Conservation (phyloP, 371 early-diverging fungal species). For the Mucor plumbeus region DNA sequence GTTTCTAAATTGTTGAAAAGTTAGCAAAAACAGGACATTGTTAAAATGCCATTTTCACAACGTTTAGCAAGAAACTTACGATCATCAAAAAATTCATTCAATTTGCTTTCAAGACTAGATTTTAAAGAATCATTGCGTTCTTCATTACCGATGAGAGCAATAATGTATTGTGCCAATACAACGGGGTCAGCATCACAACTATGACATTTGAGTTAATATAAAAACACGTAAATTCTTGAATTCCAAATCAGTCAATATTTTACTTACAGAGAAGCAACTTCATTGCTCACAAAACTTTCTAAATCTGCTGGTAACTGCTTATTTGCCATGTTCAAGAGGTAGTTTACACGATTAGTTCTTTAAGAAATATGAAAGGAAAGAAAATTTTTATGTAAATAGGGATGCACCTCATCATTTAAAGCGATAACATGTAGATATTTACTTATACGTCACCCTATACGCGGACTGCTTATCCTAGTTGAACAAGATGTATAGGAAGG, state of each 20-base stretch:
- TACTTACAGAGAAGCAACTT: constrained; percentile 58
- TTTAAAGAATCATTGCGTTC: constrained; percentile 47
- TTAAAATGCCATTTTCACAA: neutral
- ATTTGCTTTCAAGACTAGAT: constrained; percentile 46
- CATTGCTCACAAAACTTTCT: constrained; percentile 51
- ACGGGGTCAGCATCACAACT: constrained; percentile 84
- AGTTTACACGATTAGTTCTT: neutral
- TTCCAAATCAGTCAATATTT: neutral
- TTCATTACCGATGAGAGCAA: constrained; percentile 78
- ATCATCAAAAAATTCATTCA: constrained; percentile 62
- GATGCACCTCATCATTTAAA: no score
- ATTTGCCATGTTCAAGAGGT: constrained; percentile 13
- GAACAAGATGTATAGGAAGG: neutral
- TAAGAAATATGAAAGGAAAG: neutral
- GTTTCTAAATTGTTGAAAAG: constrained; percentile 56
- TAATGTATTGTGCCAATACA: constrained; percentile 80
- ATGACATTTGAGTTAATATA: constrained; percentile 5
- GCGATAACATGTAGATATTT: no score
- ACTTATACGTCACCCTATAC: no score
- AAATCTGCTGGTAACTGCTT: constrained; percentile 38
- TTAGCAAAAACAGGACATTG: neutral
- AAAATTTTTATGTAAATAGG: neutral
- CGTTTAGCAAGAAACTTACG: constrained; percentile 43
- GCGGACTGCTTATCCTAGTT: no score
- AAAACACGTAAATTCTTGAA: constrained; percentile 10